Percentiles rank a stretch among this genome's conserved stretches.
Conservation (phyloP, 192 early-diverging fungal genomes). For the Entophlyctis helioformis region DNA sequence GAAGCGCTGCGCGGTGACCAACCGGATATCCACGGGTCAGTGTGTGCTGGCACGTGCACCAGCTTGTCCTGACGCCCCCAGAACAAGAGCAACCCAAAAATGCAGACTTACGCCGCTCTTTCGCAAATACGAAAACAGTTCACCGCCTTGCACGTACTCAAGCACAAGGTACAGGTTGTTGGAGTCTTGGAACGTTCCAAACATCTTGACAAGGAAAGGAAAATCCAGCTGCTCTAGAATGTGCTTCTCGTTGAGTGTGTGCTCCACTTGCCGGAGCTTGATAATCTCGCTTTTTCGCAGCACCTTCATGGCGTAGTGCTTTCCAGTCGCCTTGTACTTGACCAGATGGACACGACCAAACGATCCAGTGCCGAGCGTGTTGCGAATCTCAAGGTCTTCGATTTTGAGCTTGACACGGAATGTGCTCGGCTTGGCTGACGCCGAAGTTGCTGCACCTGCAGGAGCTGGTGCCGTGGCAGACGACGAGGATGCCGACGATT, state of each 20-base stretch:
- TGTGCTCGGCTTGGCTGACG: too few relatives aligned
- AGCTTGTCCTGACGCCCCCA: too few relatives aligned
- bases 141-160: constrained; percentile 89
- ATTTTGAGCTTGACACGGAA: too few relatives aligned
- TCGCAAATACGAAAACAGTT: constrained; percentile 77
- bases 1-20: too few relatives aligned
- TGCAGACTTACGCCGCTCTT: constrained; percentile 44
- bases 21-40: too few relatives aligned
- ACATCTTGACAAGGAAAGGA: constrained; percentile 78
- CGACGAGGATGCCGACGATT: too few relatives aligned
- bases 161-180: constrained; percentile 80
- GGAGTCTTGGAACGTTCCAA: constrained; percentile 76
- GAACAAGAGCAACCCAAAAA: too few relatives aligned
- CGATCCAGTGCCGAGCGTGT: constrained; percentile 82
- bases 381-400: constrained; percentile 56
- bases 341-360: constrained; percentile 90
- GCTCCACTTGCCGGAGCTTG: constrained; percentile 84
- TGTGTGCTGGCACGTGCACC: too few relatives aligned
- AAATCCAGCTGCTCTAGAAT: constrained; percentile 72
- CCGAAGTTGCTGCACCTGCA: too few relatives aligned
- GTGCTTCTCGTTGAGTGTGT: constrained; percentile 84
- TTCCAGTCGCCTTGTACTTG: constrained; percentile 51
- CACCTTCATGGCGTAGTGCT: constrained; percentile 87
- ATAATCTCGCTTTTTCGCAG: constrained; percentile 79
- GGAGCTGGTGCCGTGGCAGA: too few relatives aligned